Evolutionary conservation across 305 asterid species (phyloP), one percentile per base, ranked within the genome.

Genomic region (Fraxinus xanthoxyloides): DNA sequence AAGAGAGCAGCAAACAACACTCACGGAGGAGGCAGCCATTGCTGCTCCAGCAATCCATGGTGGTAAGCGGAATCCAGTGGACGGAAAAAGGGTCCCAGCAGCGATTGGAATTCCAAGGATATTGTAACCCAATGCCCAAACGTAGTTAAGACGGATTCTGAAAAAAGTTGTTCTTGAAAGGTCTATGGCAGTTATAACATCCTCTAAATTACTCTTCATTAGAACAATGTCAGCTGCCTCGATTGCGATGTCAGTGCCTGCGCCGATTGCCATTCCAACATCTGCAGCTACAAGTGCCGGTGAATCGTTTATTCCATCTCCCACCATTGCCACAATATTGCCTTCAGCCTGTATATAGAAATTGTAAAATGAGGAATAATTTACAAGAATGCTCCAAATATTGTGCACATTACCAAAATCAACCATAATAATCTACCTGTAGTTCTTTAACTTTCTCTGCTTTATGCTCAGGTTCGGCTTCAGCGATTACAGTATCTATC

Each of bases 11-110:
- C 97, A 94, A 1, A 95, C 97, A 10, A 95, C 97, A 67, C 96
- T 92, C 35, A 95, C 90, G 0, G 99, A 95, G 15, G 98, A 92
- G 8, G 97, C 97, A 1, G 97, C 97, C 99, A 95, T 95, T 19
- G 98, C 99, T 19, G 92, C 97, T 15, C 98, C 99, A 3, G 97
- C 99, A 43, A 93, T 85, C 99, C 98, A 93, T 13, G 98, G 99
- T 13, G 98, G 98, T 76, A 95, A 84, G 1, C 97, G 93, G 46
- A 93, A 92, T 75, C 97, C 80, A 4, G 97, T 88, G 23, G 83
- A 84, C 0, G 97, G 99, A 84, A 90, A 95, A 70, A 95, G 93
- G 0, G 84, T 91, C 6, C 99, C 99, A 0, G 97, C 98, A 3
- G 98, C 99, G 4, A 95, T 86, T n/a, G 99, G 98, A 70, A 95